phyloP scores from a whole-genome alignment of 73 alveolate species.

The Paramecium caudatum region DNA sequence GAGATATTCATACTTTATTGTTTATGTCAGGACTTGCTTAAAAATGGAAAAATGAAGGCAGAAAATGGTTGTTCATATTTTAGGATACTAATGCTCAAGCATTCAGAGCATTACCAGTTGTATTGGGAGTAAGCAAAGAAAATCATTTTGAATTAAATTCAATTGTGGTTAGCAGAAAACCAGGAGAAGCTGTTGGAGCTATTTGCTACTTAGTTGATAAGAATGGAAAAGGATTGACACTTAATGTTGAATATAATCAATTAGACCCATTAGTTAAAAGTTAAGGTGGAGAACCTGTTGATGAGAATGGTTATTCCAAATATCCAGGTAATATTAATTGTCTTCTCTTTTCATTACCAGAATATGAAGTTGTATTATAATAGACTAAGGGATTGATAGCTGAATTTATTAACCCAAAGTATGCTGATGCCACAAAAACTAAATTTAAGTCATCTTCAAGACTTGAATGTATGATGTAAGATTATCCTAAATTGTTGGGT shows the following conservation, averaged over 20 bases:
- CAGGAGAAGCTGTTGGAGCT: slow-evolving; percentile 96
- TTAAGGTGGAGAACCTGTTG: slow-evolving; percentile 94
- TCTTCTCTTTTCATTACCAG: slow-evolving; percentile 78
- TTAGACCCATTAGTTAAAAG: slow-evolving; percentile 94
- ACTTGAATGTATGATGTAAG: slow-evolving; percentile 99
- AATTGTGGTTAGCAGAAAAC: slow-evolving; percentile 91
- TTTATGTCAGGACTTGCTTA: slow-evolving; percentile 89
- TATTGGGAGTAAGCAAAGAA: slow-evolving; percentile 87
- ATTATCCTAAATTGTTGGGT: slow-evolving; percentile 94
- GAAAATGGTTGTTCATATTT: slow-evolving; percentile 95
- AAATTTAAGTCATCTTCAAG: slow-evolving; percentile 97
- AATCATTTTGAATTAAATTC: slow-evolving; percentile 89
- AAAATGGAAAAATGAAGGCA: slow-evolving; percentile 93
- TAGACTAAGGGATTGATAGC: slow-evolving; percentile 97
- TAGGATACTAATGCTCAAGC: slow-evolving; percentile 97
- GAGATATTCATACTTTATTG: slow-evolving; percentile 96
- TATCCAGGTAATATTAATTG: slow-evolving; percentile 98
- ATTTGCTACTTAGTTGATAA: slow-evolving; percentile 83
- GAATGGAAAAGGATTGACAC: slow-evolving; percentile 82
- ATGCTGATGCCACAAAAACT: slow-evolving; percentile 94
- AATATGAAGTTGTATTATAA: slow-evolving; percentile 86
- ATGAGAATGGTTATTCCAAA: slow-evolving; percentile 90
- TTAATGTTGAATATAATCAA: slow-evolving; percentile 97
- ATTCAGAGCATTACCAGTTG: slow-evolving; percentile 91
- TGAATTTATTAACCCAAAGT: slow-evolving; percentile 99